Conservation (phyloP, 2,329 filamentous ascomycete species). For the Claviceps sp. region DNA sequence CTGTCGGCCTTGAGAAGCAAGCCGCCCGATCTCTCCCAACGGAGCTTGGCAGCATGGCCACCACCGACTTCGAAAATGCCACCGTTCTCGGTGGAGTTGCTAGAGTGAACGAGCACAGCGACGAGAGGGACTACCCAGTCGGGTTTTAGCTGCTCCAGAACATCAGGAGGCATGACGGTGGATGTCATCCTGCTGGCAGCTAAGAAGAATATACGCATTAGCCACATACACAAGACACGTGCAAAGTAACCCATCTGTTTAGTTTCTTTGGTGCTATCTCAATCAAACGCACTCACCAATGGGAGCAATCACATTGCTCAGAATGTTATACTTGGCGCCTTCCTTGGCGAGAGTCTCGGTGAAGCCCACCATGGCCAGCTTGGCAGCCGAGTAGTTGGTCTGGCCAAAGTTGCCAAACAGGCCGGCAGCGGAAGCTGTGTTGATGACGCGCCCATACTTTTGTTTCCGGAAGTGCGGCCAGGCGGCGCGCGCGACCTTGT, state of each 20-base stretch:
- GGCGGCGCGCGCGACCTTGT: slow-evolving; percentile 87
- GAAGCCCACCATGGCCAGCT: slow-evolving; percentile 90
- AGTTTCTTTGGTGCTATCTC: too few relatives aligned
- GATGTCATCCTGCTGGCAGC: slow-evolving; percentile 92
- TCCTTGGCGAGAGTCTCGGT: slow-evolving; percentile 97
- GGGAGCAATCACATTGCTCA: slow-evolving; percentile 88
- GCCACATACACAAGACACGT: neutral
- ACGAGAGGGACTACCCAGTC: slow-evolving; percentile 94
- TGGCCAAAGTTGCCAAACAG: slow-evolving; percentile 94
- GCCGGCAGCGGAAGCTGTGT: slow-evolving; percentile 90
- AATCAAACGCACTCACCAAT: slow-evolving; percentile 36
- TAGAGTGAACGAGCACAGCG: slow-evolving; percentile 74
- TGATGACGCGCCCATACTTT: slow-evolving; percentile 94
- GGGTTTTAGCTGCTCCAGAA: slow-evolving; percentile 73
- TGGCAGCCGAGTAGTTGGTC: slow-evolving; percentile 93
- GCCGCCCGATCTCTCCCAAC: slow-evolving; percentile 89
- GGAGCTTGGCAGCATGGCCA: slow-evolving; percentile 81
- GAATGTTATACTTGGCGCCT: slow-evolving; percentile 94
- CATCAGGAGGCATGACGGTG: slow-evolving; percentile 89
- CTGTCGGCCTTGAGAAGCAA: slow-evolving; percentile 81
- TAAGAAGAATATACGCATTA: slow-evolving; percentile 13
- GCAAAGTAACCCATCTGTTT: too few relatives aligned
- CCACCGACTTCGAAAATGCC: slow-evolving; percentile 89
- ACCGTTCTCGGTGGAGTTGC: slow-evolving; percentile 70
- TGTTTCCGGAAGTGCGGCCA: slow-evolving; percentile 98